Conservation (phyloP, 176 grass and related monocot genomes). For the Metroxylon sagu region DNA sequence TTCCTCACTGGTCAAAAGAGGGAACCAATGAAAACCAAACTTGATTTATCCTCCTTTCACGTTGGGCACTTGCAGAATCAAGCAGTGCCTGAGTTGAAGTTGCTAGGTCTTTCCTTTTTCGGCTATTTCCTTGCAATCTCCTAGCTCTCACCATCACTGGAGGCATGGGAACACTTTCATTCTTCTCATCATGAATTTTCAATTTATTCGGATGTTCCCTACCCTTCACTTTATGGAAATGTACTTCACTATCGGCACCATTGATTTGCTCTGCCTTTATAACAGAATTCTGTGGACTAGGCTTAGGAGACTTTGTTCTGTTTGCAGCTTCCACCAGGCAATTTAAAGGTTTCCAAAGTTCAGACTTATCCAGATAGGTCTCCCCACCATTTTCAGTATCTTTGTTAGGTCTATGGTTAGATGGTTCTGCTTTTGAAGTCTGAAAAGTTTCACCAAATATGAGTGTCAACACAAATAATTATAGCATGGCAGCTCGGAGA, state of each 20-base stretch:
- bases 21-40: constrained; percentile 82
- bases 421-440: constrained; percentile 48
- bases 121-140: constrained; percentile 26
- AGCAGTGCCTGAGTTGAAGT: constrained; percentile 22
- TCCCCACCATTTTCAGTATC: constrained; percentile 28
- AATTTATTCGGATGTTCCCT: constrained; percentile 40
- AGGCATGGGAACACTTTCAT: constrained; percentile 29
- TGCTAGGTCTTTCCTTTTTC: constrained; percentile 32
- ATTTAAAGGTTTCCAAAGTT: constrained; percentile 79
- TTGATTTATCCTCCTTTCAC: constrained; percentile 41
- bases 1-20: constrained; percentile 46
- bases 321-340: constrained; percentile 69
- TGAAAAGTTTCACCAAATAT: constrained; percentile 22
- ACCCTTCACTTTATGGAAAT: constrained; percentile 28
- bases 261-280: constrained; percentile 47
- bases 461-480: neutral
- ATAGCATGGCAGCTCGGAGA: too few species aligned
- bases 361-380: constrained; percentile 37
- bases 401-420: constrained; percentile 39
- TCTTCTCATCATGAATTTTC: constrained; percentile 47
- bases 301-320: constrained; percentile 53
- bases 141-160: constrained; percentile 19
- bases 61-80: constrained; percentile 23
- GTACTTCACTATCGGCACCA: constrained; percentile 26
- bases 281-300: constrained; percentile 36